These are phyloP conservation scores for Crithidia bombi DNA, from an alignment of 208 protist species.

Conservation along the genomic window DNA sequence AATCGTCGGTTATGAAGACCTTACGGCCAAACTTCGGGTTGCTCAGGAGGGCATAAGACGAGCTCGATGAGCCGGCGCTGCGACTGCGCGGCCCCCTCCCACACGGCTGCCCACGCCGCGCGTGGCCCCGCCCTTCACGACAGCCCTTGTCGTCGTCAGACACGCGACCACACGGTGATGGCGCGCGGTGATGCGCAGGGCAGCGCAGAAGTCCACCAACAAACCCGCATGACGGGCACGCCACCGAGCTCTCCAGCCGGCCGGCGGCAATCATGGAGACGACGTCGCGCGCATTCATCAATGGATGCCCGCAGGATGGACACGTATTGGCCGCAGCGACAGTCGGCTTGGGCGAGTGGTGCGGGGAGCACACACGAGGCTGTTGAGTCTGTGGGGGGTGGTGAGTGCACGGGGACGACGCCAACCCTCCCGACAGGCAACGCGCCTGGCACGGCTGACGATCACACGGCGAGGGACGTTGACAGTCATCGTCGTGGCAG, in stretches of 20 bases:
- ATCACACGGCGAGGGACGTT: not conserved
- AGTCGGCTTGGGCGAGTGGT: conserved; percentile 2
- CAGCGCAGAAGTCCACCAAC: conserved; percentile 18
- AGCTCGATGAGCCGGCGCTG: conserved; percentile 10
- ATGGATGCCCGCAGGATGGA: conserved; percentile 14
- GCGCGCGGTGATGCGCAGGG: not conserved
- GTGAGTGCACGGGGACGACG: too few relatives aligned
- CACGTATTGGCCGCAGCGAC: not conserved
- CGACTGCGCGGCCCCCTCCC: conserved; percentile 2
- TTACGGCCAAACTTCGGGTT: conserved; percentile 60
- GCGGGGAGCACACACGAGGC: conserved; percentile 5
- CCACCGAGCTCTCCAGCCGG: conserved; percentile 28
- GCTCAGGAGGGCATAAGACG: conserved; percentile 4
- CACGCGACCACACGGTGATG: not conserved
- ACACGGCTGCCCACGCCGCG: not conserved
- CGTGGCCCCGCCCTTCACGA: not conserved
- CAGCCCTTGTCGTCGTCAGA: not conserved
- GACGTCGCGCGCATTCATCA: conserved; percentile 34
- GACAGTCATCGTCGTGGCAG: not conserved
- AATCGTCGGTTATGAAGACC: conserved; percentile 85
- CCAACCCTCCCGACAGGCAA: too few relatives aligned
- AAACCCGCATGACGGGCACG: conserved; percentile 41
- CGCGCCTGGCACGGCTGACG: not conserved
- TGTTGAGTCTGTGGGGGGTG: not conserved
- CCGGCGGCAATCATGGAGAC: conserved; percentile 40